Evolutionary conservation across 345 rosid species (phyloP).

Genomic region (Eucalyptus erythrocorys): DNA sequence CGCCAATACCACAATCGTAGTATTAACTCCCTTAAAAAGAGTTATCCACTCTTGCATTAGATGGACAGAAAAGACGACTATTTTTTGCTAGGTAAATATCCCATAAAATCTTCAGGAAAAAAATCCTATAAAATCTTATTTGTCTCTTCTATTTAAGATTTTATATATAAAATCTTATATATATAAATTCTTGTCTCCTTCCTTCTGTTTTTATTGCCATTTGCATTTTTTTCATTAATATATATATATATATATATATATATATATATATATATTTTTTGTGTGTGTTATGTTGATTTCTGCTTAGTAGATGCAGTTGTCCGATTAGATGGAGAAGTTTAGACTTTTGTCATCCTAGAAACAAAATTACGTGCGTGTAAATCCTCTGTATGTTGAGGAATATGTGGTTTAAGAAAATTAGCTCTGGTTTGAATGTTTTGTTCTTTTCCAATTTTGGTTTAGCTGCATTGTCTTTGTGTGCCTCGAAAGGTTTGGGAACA

Average conservation of each 20-base stretch:
- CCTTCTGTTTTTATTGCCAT: not conserved
- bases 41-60: not conserved
- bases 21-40: not conserved
- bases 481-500: not conserved
- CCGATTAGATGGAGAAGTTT: not conserved
- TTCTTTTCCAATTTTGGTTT: not conserved
- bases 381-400: not conserved
- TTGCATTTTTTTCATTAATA: not conserved
- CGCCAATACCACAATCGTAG: not conserved
- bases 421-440: not conserved
- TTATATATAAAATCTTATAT: too few species aligned
- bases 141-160: accelerated
- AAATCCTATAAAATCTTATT: too few species aligned
- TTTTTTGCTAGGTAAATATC: not conserved
- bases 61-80: not conserved
- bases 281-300: not conserved
- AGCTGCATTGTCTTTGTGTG: not conserved
- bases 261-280: too few species aligned
- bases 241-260: too few species aligned
- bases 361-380: not conserved
- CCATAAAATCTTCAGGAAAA: accelerated
- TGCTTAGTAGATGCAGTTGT: not conserved
- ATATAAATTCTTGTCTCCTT: not conserved
- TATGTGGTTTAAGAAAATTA: not conserved
- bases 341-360: not conserved